Base-by-base conservation (phyloP, 2,329 filamentous ascomycete genomes). In the Ceratocystis ficicola region DNA sequence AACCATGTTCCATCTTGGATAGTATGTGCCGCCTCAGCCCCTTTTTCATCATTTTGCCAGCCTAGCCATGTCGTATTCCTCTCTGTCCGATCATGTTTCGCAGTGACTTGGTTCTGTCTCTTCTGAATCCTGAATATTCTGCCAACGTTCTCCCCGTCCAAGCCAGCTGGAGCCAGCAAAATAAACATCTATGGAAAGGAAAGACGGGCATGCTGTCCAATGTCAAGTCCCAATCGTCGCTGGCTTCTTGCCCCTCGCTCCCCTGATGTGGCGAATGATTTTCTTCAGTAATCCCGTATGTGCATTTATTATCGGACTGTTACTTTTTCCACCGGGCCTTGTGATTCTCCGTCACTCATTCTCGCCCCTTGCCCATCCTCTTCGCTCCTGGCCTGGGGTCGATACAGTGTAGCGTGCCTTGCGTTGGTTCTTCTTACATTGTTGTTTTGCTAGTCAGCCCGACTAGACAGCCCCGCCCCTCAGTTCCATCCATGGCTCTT, bases 21-120 rank as follows among this genome's bases (percentile, higher is more conserved):
- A 28, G n/a, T 20, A 59, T 59, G 55, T 59, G 55, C 55, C 55
- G 55, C 55, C 55, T 59, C 55, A 59, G 55, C 55, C 55, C 55
- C 50, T 28, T 59, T 59, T 59, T 28, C 22, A 20, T 36, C 10
- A 36, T 59, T 15, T 59, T 20, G n/a, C 25, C 28, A 32, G 55
- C 55, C 28, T 32, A 15, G 28, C n/a, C 6, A 36, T 17, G 55
- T 59, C 55, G 55, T 59, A 59, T 59, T 20, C 30, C 7, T 20
- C 22, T 55, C 22, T 52, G 10, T 25, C 15, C n/a, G n/a, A n/a
- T 59, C 55, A n/a, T 36, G 28, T 59, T 59, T 59, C 55, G 55
- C 25, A 36, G 15, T n/a, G 12, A 7, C 55, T 59, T 30, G 17
- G 55, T 15, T 28, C 10, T 59, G 55, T 32, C 55, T 59, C 55